Base-by-base conservation (phyloP, 192 early-diverging fungal species). In the Linnemannia schmuckeri region DNA sequence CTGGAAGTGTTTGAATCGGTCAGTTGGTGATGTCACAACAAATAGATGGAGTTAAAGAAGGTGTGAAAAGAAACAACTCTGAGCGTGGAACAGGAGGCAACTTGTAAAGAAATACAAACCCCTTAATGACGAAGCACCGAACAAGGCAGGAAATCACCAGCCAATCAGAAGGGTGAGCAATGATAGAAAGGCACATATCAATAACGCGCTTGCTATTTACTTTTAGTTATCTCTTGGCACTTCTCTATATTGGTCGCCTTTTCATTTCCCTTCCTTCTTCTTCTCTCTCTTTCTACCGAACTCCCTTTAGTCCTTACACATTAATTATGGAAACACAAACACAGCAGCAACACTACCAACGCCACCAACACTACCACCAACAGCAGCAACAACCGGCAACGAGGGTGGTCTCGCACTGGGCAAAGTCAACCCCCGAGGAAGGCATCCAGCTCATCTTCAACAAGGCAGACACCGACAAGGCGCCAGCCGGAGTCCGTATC, bases 361-460 rank as follows among this genome's bases (percentile, higher is more conserved):
- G 15, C 15, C 61, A 66, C 3, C 61, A 33, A 3, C 49, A 49
- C n/a, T n/a, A 49, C 47, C 1, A 5, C 61, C 61, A 35, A 12
- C 61, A 66, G 1, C 61, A 66, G 4, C 61, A 66, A 0, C 61
- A 33, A 13, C 30, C 30, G 61, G 30, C 13, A 33, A 66, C 61
- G 13, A 66, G 54, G 33, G 35, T 79, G 24, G 52, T 79, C 6
- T 79, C 82, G 3, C 82, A 84, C 73, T 84, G 82, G 82, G 66
- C 72, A 68, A 78, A 69, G 49, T 75, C 82, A 6, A 84, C 77
- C 0, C 82, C 82, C 22, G 82, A 84, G 46, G 82, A 84, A 70
- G 82, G 82, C 20, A 79, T 84, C 74, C 82, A 84, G n/a, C 33
- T 78, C 27, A 74, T 79, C 66, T 79, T 84, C 24, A 78, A 46